These are phyloP conservation scores for Omphalotus guepiniiformis DNA, from an alignment of 768 basidiomycete species.

Conservation along the genomic window DNA sequence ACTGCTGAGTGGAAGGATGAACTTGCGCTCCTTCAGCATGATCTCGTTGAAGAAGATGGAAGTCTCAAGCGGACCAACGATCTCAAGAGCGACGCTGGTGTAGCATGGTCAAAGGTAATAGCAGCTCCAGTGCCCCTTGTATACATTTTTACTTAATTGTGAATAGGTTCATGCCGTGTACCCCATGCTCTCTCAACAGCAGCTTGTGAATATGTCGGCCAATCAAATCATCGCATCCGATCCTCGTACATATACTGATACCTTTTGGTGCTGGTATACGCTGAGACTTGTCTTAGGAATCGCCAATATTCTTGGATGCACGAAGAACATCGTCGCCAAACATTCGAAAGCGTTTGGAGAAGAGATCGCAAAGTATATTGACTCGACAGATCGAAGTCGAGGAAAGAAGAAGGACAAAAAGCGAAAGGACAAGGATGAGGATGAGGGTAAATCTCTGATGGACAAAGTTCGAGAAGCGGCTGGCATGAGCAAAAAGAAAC, in stretches of 20 bases:
- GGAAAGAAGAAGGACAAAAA: conserved; percentile 40
- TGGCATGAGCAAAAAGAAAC: conserved; percentile 17
- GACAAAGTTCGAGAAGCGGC: conserved; percentile 25
- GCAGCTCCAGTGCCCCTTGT: background rate
- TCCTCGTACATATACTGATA: conserved; percentile 29
- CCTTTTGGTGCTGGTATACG: background rate
- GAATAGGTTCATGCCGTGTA: conserved; percentile 58
- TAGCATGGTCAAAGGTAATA: conserved; percentile 56
- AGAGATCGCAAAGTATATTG: conserved; percentile 60
- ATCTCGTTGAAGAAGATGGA: conserved; percentile 58
- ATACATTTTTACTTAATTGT: background rate
- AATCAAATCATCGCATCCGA: conserved; percentile 50
- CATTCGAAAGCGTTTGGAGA: conserved; percentile 49
- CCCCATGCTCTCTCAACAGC: conserved; percentile 45
- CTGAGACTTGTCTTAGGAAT: conserved; percentile 30
- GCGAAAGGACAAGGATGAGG: conserved; percentile 31
- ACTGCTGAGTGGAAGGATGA: conserved; percentile 56
- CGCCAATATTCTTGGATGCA: conserved; percentile 43
- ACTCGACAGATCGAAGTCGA: conserved; percentile 58
- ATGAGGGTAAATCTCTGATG: conserved; percentile 33
- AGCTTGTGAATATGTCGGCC: conserved; percentile 42
- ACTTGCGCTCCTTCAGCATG: conserved; percentile 48
- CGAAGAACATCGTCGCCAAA: conserved; percentile 45
- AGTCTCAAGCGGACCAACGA: conserved; percentile 48
- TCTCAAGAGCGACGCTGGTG: conserved; percentile 53